These are phyloP conservation scores for Salvia miltiorrhiza DNA, from an alignment of 257 asterid species.

Conservation along the genomic window DNA sequence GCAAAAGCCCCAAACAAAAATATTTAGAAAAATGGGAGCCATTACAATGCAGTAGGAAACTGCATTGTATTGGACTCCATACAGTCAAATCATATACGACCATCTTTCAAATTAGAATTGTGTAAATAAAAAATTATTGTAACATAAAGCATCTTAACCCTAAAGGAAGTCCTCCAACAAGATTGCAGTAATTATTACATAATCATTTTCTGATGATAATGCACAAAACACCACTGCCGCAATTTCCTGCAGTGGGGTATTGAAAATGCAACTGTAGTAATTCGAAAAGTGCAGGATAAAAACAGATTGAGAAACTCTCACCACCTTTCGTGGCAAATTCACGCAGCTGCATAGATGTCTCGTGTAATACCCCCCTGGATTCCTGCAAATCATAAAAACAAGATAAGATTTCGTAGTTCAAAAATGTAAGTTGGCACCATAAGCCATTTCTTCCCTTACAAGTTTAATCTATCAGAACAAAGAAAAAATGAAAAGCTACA, in stretches of 20 bases:
- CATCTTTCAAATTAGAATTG: neutral
- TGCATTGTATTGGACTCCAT: neutral
- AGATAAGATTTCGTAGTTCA: neutral
- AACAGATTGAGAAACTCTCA: neutral
- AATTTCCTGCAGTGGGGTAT: neutral
- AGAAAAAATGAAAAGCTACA: neutral
- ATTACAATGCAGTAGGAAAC: neutral
- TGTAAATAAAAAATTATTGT: neutral
- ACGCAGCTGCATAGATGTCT: slow-evolving; percentile 30
- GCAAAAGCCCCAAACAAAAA: neutral
- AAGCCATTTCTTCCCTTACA: neutral
- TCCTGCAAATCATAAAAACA: slow-evolving; percentile 28
- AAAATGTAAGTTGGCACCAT: neutral
- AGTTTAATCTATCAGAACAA: neutral
- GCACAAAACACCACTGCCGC: neutral
- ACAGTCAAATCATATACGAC: neutral
- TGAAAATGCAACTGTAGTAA: neutral
- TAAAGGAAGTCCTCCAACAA: neutral
- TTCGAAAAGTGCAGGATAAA: neutral
- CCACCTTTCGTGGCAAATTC: slow-evolving; percentile 49
- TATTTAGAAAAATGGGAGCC: neutral
- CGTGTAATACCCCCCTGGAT: slow-evolving; percentile 30
- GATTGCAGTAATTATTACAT: neutral
- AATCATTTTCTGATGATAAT: neutral
- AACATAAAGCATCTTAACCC: neutral